phyloP scores from a whole-genome alignment of 2,329 filamentous ascomycete species.

The Zelopaecilomyces penicillatus region DNA sequence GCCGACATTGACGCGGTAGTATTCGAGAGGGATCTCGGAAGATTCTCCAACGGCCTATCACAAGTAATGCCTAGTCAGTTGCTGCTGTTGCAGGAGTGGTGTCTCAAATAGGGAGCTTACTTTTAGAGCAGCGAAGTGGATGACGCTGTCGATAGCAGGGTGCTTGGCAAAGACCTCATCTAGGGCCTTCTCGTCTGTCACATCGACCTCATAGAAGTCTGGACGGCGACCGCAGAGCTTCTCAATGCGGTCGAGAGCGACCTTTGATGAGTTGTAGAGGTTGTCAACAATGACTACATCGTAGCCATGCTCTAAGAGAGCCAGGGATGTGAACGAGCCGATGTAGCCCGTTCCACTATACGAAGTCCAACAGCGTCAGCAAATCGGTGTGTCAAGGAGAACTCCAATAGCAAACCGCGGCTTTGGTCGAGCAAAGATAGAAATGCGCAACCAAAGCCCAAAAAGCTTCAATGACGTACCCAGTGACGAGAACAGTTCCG shows the following conservation, averaged over 20 bases:
- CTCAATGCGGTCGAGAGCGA: constrained; percentile 91
- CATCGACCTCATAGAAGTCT: constrained; percentile 74
- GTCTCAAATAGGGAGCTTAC: constrained; percentile 34
- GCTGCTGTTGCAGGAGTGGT: constrained; percentile 1
- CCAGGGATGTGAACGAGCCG: constrained; percentile 89
- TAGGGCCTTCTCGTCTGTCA: constrained; percentile 75
- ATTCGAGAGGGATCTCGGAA: constrained; percentile 85
- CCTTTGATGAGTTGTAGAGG: constrained; percentile 91
- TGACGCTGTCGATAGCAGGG: constrained; percentile 93
- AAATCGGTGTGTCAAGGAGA: no score
- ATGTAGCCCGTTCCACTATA: constrained; percentile 95
- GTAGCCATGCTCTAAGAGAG: constrained; percentile 88
- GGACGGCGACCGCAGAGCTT: constrained; percentile 84
- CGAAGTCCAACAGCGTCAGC: no score
- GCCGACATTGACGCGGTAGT: constrained; percentile 94
- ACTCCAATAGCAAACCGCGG: no score
- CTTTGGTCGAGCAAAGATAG: no score
- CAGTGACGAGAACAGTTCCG: constrained; percentile 84
- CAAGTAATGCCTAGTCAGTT: constrained; percentile 9
- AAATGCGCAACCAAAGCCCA: not conserved
- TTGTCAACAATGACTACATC: constrained; percentile 95
- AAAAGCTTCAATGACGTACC: constrained; percentile 45
- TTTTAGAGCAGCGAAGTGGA: constrained; percentile 98
- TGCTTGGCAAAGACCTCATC: constrained; percentile 83
- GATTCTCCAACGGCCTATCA: constrained; percentile 88